Evolutionary conservation across 495 filamentous ascomycete genomes (phyloP), one percentile per base, ranked within the genome.

Genomic region (Lasiosphaeriaceae sp.): DNA sequence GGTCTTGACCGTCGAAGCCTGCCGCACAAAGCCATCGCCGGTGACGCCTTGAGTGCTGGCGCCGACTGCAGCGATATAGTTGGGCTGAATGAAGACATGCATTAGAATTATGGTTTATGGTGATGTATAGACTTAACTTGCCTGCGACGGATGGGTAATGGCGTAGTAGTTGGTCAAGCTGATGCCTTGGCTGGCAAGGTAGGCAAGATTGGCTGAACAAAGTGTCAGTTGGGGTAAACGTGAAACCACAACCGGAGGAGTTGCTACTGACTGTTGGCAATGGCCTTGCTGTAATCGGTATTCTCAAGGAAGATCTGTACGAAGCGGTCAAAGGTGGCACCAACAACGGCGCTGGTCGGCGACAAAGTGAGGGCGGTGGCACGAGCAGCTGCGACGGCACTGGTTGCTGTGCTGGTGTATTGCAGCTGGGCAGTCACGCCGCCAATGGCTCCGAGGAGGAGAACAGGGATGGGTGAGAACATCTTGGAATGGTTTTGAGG

Each of bases 251-350:
- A 2, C 16, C 14, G 23, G 39, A 14, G 16, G 9, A 21, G 23
- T 23, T 50, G 29, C 11, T 8, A 3, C 50, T 55, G 12, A 35
- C 51, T 39, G 47, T 66, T 41, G 11, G 53, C 55, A 26, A 60
- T 55, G 23, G 69, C 57, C 56, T 68, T 60, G 16, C 68, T 62
- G 52, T 73, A 77, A 73, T 90, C 86, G 19, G 82, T 84, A 62
- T 90, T 91, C 71, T 90, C 88, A 9, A 90, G 74, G 81, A 83
- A 90, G 63, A 91, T 83, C 57, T 80, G 77, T 35, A 83, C 79
- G 54, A 88, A 82, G 3, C 84, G 80, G 63, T 90, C 74, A 59
- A 90, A 91, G 0, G 74, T 83, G 61, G 80, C 77, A 52, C 88
- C 88, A 52, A 73, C 61, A 51, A 90, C 82, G 62, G 80, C 72